A percentile compares a stretch with the other conserved stretches of the same genome.
These are phyloP conservation scores for Didymella exigua DNA, from an alignment of 2,329 filamentous ascomycete genomes.

Conservation along the genomic window DNA sequence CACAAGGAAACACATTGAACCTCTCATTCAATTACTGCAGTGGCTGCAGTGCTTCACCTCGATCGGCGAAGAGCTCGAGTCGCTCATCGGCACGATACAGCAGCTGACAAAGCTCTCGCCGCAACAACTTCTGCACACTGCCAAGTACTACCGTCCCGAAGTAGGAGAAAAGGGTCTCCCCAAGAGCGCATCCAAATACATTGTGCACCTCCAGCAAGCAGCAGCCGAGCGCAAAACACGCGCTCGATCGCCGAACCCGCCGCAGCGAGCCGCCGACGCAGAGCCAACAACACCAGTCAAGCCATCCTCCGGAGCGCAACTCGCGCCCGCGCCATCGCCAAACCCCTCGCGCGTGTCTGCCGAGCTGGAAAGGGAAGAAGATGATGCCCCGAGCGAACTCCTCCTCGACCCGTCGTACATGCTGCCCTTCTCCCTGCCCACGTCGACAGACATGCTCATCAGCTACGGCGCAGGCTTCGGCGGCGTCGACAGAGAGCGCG, in stretches of 20 bases:
- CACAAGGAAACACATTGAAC: constrained; percentile 81
- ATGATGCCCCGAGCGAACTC: constrained; percentile 74
- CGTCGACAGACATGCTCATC: constrained; percentile 95
- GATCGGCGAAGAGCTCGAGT: constrained; percentile 86
- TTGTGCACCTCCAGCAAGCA: constrained; percentile 79
- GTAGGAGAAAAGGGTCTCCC: constrained; percentile 92
- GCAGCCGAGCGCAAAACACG: constrained; percentile 57
- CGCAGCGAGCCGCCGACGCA: constrained; percentile 43
- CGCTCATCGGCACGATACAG: constrained; percentile 83
- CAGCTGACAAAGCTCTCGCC: constrained; percentile 85
- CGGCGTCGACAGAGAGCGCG: constrained; percentile 86
- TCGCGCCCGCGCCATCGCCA: constrained; percentile 35
- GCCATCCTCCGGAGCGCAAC: constrained; percentile 26
- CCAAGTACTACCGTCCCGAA: constrained; percentile 90
- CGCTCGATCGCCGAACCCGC: constrained; percentile 39
- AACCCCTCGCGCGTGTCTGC: constrained; percentile 39
- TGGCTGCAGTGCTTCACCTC: constrained; percentile 99
- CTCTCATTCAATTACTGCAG: constrained; percentile 90
- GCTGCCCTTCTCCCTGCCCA: constrained; percentile 92
- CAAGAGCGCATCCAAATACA: constrained; percentile 86
- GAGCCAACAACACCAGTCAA: constrained; percentile 43
- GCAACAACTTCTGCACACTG: constrained; percentile 87
- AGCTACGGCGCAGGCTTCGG: constrained; percentile 95
- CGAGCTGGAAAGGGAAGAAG: constrained; percentile 66
- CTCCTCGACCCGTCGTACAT: constrained; percentile 89